Conservation (phyloP, 768 basidiomycete genomes). For the Lactarius evosmus region DNA sequence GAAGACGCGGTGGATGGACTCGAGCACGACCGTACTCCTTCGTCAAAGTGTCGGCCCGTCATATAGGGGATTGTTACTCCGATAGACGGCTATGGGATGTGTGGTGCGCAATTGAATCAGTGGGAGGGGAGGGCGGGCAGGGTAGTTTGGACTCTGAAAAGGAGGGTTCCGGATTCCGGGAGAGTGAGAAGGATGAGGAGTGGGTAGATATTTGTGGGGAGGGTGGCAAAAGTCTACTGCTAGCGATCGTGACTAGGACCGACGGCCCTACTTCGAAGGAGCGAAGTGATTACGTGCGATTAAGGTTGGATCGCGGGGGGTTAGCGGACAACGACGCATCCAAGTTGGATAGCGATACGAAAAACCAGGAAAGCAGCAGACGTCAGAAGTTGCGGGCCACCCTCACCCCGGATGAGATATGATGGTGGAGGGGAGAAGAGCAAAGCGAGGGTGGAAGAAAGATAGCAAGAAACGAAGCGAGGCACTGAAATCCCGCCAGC, state of each 20-base stretch:
- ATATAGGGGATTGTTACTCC: neutral
- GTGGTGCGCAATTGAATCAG: neutral
- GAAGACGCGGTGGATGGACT: constrained; percentile 30
- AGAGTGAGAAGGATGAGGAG: neutral
- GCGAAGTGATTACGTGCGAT: constrained; percentile 24
- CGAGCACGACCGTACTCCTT: constrained; percentile 20
- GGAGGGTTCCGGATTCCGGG: neutral
- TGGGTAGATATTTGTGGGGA: constrained; percentile 14
- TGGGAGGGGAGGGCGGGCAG: neutral
- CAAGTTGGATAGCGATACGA: constrained; percentile 18
- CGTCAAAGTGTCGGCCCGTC: constrained; percentile 23
- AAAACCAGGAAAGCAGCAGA: constrained; percentile 14
- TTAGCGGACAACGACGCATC: constrained; percentile 18
- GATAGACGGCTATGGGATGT: neutral
- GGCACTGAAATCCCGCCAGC: constrained; percentile 10
- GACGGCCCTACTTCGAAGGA: constrained; percentile 21
- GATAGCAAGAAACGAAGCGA: constrained; percentile 12
- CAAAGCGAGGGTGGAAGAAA: constrained; percentile 6
- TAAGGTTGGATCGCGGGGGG: constrained; percentile 19
- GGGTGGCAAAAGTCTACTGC: neutral
- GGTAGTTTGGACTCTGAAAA: neutral
- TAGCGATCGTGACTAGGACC: constrained; percentile 24
- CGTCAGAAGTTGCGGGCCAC: constrained; percentile 12
- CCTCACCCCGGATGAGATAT: constrained; percentile 19
- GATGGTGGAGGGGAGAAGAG: constrained; percentile 5